A percentile compares a stretch with the other conserved stretches of the same genome.
Evolutionary conservation across 805 yeast genomes (phyloP).

Genomic region (Cyberlindnera suaveolens): DNA sequence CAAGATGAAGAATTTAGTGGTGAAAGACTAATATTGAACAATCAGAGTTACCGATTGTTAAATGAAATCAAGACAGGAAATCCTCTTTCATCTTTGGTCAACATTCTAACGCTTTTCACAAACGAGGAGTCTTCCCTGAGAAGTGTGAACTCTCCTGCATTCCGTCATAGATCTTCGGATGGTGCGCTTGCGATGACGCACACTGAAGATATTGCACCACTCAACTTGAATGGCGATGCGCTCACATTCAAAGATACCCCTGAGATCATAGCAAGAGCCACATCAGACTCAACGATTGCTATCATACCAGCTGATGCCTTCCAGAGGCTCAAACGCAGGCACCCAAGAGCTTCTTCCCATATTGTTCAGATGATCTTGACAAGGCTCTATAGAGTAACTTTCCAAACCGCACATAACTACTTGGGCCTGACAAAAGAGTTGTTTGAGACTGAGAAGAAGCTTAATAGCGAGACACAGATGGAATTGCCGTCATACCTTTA

Average conservation of each 20-base stretch:
- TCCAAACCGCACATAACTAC: slow-evolving; percentile 84
- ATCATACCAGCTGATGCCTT: slow-evolving; percentile 87
- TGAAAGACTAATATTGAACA: slow-evolving; percentile 41
- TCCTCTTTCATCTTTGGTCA: slow-evolving; percentile 77
- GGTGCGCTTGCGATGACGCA: not conserved
- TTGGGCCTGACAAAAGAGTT: slow-evolving; percentile 80
- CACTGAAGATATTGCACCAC: slow-evolving; percentile 13
- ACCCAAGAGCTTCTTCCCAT: slow-evolving; percentile 88
- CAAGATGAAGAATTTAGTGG: slow-evolving; percentile 20
- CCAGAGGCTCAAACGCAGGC: slow-evolving; percentile 58
- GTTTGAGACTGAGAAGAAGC: slow-evolving; percentile 61
- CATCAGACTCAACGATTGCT: slow-evolving; percentile 74
- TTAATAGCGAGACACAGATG: slow-evolving; percentile 44
- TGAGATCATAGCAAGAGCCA: slow-evolving; percentile 65
- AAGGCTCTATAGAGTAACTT: slow-evolving; percentile 81
- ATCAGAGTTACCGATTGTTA: slow-evolving; percentile 61
- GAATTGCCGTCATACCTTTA: slow-evolving; percentile 61
- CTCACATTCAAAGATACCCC: slow-evolving; percentile 7
- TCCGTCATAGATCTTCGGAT: slow-evolving; percentile 1
- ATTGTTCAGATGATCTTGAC: slow-evolving; percentile 90
- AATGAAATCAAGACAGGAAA: slow-evolving; percentile 80
- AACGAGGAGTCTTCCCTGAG: slow-evolving; percentile 24
- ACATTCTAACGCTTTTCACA: slow-evolving; percentile 71
- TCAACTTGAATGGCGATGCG: slow-evolving; percentile 10
- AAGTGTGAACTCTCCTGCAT: slow-evolving; percentile 3